phyloP scores from a whole-genome alignment of 2,329 filamentous ascomycete species.

The Magnaporthales sp. region DNA sequence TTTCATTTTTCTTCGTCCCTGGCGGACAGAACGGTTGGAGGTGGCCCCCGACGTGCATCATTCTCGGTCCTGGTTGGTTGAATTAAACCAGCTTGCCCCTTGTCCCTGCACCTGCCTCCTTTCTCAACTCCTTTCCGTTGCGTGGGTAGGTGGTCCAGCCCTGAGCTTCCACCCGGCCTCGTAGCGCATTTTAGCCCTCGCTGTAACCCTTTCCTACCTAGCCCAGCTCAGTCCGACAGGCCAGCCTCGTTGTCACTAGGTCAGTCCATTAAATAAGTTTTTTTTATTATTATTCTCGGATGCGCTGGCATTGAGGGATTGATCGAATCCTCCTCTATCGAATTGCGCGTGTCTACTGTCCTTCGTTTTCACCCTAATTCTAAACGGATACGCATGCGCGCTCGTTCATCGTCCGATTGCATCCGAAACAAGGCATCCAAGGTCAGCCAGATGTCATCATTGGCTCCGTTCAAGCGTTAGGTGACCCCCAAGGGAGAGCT shows the following conservation, averaged over 20 bases:
- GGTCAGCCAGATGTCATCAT: background rate
- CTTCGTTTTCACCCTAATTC: background rate
- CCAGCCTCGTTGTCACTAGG: background rate
- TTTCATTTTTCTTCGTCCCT: background rate
- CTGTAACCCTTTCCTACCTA: background rate
- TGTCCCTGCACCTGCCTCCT: background rate
- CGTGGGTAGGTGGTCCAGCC: background rate
- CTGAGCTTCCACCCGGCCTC: background rate
- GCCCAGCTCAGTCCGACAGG: background rate
- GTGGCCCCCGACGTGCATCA: background rate
- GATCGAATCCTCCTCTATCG: background rate
- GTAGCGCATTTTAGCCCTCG: background rate
- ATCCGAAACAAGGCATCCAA: background rate
- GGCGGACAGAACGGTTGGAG: background rate
- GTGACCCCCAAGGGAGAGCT: background rate
- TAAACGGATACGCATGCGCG: background rate
- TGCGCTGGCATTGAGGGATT: background rate
- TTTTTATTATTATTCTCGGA: background rate
- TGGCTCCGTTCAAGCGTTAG: background rate
- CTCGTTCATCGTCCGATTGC: background rate
- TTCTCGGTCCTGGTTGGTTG: background rate
- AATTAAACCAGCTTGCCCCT: background rate
- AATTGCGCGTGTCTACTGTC: background rate
- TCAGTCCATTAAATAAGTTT: background rate
- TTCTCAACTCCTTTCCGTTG: slow-evolving; percentile 1